Conservation (phyloP, 179 eudicot species). For the Beta corolliflora region DNA sequence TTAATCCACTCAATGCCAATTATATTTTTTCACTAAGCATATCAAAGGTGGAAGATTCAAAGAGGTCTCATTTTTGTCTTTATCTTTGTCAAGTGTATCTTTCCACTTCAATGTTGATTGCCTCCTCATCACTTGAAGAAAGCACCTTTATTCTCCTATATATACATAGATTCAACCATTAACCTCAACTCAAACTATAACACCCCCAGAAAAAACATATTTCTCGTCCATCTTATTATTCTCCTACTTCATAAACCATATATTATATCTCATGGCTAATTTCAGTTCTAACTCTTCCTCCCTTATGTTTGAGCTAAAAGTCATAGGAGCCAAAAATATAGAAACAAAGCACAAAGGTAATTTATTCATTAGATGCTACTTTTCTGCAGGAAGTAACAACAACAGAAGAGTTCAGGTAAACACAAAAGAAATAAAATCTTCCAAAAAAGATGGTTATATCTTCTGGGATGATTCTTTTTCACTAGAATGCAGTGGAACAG, state of each 20-base stretch:
- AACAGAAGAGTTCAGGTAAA: conserved; percentile 46
- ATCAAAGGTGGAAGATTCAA: not conserved
- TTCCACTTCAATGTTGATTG: conserved; percentile 11
- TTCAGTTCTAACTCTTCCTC: conserved; percentile 14
- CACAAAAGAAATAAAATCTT: conserved; percentile 38
- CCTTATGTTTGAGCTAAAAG: conserved; percentile 41
- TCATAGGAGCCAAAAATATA: conserved; percentile 52
- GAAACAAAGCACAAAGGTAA: conserved; percentile 24
- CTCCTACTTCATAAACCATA: not conserved
- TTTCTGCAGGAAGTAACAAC: conserved; percentile 44
- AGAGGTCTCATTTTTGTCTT: conserved; percentile 14
- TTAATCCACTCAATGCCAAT: conserved; percentile 25
- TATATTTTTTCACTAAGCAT: conserved; percentile 22
- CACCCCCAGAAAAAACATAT: not conserved
- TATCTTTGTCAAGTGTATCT: conserved; percentile 14
- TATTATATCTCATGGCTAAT: conserved; percentile 15
- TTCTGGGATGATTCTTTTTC: conserved; percentile 52
- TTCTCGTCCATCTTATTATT: not conserved
- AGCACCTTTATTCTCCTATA: conserved; percentile 4
- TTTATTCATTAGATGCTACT: conserved; percentile 55
- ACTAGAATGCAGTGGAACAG: conserved; percentile 45
- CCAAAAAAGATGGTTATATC: conserved; percentile 29
- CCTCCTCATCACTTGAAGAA: conserved; percentile 3
- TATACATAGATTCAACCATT: not conserved
- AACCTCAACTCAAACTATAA: conserved; percentile 4